These are phyloP conservation scores for Cetraspora pellucida DNA, from an alignment of 192 early-diverging fungal species.

Conservation along the genomic window DNA sequence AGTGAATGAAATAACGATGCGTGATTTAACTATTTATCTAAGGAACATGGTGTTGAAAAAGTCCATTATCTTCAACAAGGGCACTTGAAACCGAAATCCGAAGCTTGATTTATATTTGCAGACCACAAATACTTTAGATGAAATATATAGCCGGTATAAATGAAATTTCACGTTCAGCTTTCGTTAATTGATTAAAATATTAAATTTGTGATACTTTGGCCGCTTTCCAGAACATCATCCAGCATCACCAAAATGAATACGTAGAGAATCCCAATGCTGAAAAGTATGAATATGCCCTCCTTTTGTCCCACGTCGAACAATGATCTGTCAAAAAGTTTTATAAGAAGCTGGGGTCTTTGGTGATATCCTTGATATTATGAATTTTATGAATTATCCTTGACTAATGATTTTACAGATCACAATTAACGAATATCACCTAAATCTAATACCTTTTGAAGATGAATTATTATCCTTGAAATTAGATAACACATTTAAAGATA, in stretches of 20 bases:
- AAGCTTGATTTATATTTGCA: constrained; percentile 82
- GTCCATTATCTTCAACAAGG: constrained; percentile 80
- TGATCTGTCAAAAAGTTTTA: constrained; percentile 90
- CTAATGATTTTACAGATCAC: constrained; percentile 48
- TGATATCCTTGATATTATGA: constrained; percentile 45
- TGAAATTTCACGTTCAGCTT: no score
- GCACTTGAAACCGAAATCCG: constrained; percentile 70
- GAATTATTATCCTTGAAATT: constrained; percentile 91
- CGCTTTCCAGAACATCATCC: constrained; percentile 28
- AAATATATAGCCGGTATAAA: no score
- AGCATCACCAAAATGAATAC: constrained; percentile 25
- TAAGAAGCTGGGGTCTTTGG: constrained; percentile 92
- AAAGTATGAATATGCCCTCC: constrained; percentile 63
- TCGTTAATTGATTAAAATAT: no score
- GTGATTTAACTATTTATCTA: constrained; percentile 6
- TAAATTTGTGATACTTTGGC: no score
- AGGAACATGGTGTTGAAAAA: constrained; percentile 97
- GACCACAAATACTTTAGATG: constrained; percentile 80
- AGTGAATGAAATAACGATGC: neutral
- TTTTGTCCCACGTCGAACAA: constrained; percentile 89
- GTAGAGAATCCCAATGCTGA: neutral
- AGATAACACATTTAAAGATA: constrained; percentile 77
- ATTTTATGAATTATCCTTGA: constrained; percentile 17
- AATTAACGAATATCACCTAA: constrained; percentile 86
- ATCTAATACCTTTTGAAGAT: constrained; percentile 87